These are phyloP conservation scores for Cryptosporidium tyzzeri DNA, from an alignment of 169 alveolate species.

Conservation along the genomic window DNA sequence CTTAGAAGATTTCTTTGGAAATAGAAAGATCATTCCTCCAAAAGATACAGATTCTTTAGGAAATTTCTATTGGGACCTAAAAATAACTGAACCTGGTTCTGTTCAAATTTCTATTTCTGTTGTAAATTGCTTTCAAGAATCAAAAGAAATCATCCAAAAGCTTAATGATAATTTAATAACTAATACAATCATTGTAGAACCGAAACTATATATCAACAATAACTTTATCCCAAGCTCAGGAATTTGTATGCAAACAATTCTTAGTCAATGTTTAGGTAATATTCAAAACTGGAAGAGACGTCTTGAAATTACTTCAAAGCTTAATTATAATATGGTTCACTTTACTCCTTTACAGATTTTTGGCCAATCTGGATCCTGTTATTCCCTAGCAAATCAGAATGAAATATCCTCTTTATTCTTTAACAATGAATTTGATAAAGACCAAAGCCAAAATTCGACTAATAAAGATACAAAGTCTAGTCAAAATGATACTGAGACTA, in stretches of 20 bases:
- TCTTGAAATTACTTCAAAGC: conserved; percentile 80
- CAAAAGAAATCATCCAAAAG: neutral
- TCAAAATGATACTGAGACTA: conserved; percentile 55
- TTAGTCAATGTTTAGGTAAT: conserved; percentile 89
- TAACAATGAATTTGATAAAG: conserved; percentile 4
- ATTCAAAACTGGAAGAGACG: conserved; percentile 84
- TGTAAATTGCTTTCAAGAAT: neutral
- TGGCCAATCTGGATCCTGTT: conserved; percentile 81
- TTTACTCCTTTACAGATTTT: conserved; percentile 84
- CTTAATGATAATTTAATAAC: neutral
- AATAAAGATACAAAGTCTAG: neutral
- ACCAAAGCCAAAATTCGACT: conserved; percentile 41
- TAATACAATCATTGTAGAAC: conserved; percentile 77
- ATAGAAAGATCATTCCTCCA: neutral
- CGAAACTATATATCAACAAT: conserved; percentile 68
- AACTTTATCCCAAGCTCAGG: conserved; percentile 68
- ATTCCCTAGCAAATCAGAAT: conserved; percentile 72
- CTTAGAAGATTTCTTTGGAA: conserved; percentile 41
- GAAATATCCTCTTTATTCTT: conserved; percentile 64
- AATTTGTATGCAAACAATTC: conserved; percentile 86
- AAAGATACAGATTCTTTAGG: conserved; percentile 29
- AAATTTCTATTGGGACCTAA: conserved; percentile 43
- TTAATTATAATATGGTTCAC: conserved; percentile 90
- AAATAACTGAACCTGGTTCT: conserved; percentile 35
- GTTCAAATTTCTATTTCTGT: conserved; percentile 15